These are phyloP conservation scores for Daldinia concentrica DNA, from an alignment of 495 filamentous ascomycete species.

Conservation along the genomic window DNA sequence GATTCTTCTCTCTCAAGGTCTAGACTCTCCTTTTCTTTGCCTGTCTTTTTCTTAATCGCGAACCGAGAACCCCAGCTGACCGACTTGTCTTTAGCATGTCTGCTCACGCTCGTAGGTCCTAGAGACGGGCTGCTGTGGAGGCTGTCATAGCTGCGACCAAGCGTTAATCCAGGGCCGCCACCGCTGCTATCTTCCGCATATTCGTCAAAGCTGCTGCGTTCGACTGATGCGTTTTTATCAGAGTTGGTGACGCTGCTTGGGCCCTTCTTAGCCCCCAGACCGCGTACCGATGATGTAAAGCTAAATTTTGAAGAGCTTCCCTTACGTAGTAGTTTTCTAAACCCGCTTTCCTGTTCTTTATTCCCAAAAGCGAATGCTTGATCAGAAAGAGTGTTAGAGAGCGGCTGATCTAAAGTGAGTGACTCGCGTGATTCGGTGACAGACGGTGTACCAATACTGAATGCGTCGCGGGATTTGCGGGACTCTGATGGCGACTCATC, in stretches of 20 bases:
- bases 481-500: conserved; percentile 68
- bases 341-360: conserved; percentile 62
- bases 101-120: conserved; percentile 47
- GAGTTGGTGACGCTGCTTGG: conserved; percentile 57
- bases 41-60: conserved; percentile 57
- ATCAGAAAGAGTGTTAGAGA: conserved; percentile 73
- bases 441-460: conserved; percentile 66
- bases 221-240: conserved; percentile 53
- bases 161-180: conserved; percentile 39
- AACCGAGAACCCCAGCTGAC: conserved; percentile 57
- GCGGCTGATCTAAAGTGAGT: conserved; percentile 68
- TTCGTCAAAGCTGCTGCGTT: conserved; percentile 60
- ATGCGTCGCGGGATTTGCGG: conserved; percentile 65
- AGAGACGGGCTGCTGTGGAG: conserved; percentile 53
- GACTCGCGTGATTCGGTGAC: conserved; percentile 77
- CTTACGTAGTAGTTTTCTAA: conserved; percentile 80
- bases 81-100: conserved; percentile 49
- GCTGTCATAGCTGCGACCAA: conserved; percentile 57
- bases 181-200: conserved; percentile 50
- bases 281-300: conserved; percentile 67
- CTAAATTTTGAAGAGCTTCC: conserved; percentile 83
- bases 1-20: conserved; percentile 54
- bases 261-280: conserved; percentile 70
- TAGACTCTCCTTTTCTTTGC: conserved; percentile 58
- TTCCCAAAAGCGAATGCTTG: conserved; percentile 53